Evolutionary conservation across 1,284 basidiomycete genomes (phyloP), one percentile per base, ranked within the genome.

Genomic region (Ustilago tritici): DNA sequence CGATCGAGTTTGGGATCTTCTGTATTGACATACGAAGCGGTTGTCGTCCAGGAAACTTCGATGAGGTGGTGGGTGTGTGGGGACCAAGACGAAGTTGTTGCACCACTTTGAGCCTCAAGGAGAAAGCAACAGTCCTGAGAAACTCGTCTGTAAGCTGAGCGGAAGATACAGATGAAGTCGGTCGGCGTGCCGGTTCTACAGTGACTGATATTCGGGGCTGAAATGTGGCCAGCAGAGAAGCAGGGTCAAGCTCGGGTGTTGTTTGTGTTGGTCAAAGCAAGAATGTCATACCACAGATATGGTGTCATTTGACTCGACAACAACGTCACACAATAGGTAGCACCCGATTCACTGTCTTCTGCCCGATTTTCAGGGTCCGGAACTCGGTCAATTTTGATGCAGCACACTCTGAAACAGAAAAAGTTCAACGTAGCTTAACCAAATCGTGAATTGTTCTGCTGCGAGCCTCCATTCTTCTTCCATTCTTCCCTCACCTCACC

Each of bases 301-400:
- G 70, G 70, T 73, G 70, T 73, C 70, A 73, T 73, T 61, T 65
- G 41, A 43, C 53, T 35, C 46, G 53, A 40, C 31, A 60, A 62
- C 40, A 57, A 14, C 43, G 59, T 65, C 63, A 65, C 56, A 32
- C 41, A 15, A 35, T 55, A 35, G 55, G n/a, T 41, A 3, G 3
- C 53, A 67, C 56, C 70, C 70, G 70, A 72, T 72, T 4, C 47
- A 64, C n/a, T 63, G 32, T 50, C 32, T 23, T 12, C 4, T 4
- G 19, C 63, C 69, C 63, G 63, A 65, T 65, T 4, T 8, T 53
- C 68, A 58, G 60, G 31, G 66, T 9, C 52, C 61, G 52, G 56
- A 40, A 15, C 23, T 38, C 32, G 11, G 46, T 11, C 43, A 46
- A 46, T 46, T 46, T 46, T 46, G 7, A 19, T 41, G 46, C 32